Evolutionary conservation across 257 asterid genomes (phyloP), one percentile per base, ranked within the genome.

Genomic region (Lantana camara): DNA sequence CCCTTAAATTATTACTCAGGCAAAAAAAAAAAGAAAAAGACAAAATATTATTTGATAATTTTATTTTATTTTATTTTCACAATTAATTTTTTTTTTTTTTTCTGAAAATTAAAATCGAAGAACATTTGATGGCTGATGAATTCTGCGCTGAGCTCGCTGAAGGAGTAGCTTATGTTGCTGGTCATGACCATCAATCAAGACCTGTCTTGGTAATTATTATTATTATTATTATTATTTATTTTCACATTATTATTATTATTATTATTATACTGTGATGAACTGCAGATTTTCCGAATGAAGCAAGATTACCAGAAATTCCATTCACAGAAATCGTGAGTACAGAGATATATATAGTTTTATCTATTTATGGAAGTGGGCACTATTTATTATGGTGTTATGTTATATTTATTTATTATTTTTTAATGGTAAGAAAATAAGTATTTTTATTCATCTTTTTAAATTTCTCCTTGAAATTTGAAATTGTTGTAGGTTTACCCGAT

Each of bases 111-210:
- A n/a, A n/a, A n/a, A 51, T 70, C 62, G 60, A 77, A 90, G 97
- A 82, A 23, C 60, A 81, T 68, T 76, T 90, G 72, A 88, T 82
- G 52, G 97, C 97, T 56, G 97, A 88, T 77, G 97, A 90, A 64
- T 90, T 90, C 77, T 85, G 86, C 5, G 89, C 79, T 47, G 97
- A 90, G 86, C 79, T 90, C 2, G 83, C 91, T 54, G 96, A 90
- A 53, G 97, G 97, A 30, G 46, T 77, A 22, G 97, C 96, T 72
- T 90, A 83, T 75, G 95, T 90, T 53, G 88, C 96, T 65, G 97
- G 96, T 42, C 85, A 82, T 56, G 97, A 90, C 59, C 78, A 90
- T 67, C 80, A 82, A 67, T 82, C 75, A 38, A 82, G 95, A 51
- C 97, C 97, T 45, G 96, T 90, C 48, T 19, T 88, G 84, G 96